A percentile compares a stretch with the other conserved stretches of the same genome.
Evolutionary conservation across 73 alveolate genomes (phyloP).

Genomic region (Blepharisma stoltei): DNA sequence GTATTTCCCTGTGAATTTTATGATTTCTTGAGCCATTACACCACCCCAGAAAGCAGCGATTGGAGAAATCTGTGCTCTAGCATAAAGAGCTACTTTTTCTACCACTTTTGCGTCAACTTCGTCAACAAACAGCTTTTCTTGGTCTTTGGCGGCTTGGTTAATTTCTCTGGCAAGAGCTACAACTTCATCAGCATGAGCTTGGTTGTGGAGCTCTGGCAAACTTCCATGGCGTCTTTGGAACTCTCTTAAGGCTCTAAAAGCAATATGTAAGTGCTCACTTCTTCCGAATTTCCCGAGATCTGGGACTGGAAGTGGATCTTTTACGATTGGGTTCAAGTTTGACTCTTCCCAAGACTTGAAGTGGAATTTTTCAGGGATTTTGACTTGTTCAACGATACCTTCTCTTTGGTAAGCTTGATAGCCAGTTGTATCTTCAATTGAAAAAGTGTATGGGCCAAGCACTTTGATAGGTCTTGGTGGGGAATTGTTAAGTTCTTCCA

Average conservation of each 20-base stretch:
- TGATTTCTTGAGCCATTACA: conserved; percentile 95
- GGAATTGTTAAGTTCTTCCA: conserved; percentile 94
- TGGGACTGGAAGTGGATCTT: conserved; percentile 32
- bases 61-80: conserved; percentile 90
- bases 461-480: conserved; percentile 86
- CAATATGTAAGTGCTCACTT: conserved; percentile 58
- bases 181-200: conserved; percentile 65
- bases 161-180: conserved; percentile 67
- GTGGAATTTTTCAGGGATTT: conserved; percentile 63
- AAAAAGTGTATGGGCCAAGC: conserved; percentile 81
- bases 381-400: conserved; percentile 93
- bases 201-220: conserved; percentile 65
- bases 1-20: conserved; percentile 98
- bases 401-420: conserved; percentile 87
- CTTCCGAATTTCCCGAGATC: conserved; percentile 62
- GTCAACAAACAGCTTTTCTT: conserved; percentile 59
- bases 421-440: conserved; percentile 86
- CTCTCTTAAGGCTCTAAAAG: conserved; percentile 41
- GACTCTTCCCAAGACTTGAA: conserved; percentile 16
- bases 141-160: conserved; percentile 62
- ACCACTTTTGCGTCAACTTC: conserved; percentile 82
- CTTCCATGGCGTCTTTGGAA: conserved; percentile 51
- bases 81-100: conserved; percentile 70
- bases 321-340: not conserved
- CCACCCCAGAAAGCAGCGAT: conserved; percentile 99